These are phyloP conservation scores for Neophaeococcomyces aloes DNA, from an alignment of 2,329 filamentous ascomycete genomes.

Conservation along the genomic window DNA sequence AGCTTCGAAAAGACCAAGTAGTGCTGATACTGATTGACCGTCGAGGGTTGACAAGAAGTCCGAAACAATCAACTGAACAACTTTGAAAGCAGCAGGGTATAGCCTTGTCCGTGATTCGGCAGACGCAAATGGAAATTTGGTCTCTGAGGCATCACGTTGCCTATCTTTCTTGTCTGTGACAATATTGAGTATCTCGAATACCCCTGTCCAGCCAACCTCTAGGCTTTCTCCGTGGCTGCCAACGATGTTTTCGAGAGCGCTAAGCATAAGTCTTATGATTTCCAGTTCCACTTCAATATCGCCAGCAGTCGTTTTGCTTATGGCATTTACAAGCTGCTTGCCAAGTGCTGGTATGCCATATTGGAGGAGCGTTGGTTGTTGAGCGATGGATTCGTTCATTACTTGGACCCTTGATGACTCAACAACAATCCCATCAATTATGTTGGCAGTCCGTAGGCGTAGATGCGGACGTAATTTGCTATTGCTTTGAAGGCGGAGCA, in stretches of 20 bases:
- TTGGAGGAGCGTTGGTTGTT: slow-evolving; percentile 8
- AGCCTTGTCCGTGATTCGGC: background rate
- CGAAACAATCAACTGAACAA: slow-evolving; percentile 83
- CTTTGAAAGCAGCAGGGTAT: slow-evolving; percentile 72
- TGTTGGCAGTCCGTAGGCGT: slow-evolving; percentile 48
- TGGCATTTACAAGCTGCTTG: slow-evolving; percentile 11
- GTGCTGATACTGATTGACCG: slow-evolving; percentile 59
- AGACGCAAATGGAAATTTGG: background rate
- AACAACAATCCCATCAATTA: slow-evolving; percentile 40
- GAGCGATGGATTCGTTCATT: slow-evolving; percentile 25
- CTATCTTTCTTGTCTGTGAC: slow-evolving; percentile 49
- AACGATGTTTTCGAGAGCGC: slow-evolving; percentile 69
- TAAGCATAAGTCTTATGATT: slow-evolving; percentile 37
- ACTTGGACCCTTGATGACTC: slow-evolving; percentile 32
- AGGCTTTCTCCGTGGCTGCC: slow-evolving; percentile 72
- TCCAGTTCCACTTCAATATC: slow-evolving; percentile 9
- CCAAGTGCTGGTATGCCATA: slow-evolving; percentile 14
- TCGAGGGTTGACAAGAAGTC: slow-evolving; percentile 74
- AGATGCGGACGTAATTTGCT: slow-evolving; percentile 29
- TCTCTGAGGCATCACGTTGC: background rate
- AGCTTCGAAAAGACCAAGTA: slow-evolving; percentile 78
- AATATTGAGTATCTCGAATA: slow-evolving; percentile 74
- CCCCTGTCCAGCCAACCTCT: slow-evolving; percentile 61
- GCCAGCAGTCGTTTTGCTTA: background rate
- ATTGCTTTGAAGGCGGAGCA: slow-evolving; percentile 39